Conservation (phyloP, 1,139 yeast genomes). For the Candida sanyaensis region DNA sequence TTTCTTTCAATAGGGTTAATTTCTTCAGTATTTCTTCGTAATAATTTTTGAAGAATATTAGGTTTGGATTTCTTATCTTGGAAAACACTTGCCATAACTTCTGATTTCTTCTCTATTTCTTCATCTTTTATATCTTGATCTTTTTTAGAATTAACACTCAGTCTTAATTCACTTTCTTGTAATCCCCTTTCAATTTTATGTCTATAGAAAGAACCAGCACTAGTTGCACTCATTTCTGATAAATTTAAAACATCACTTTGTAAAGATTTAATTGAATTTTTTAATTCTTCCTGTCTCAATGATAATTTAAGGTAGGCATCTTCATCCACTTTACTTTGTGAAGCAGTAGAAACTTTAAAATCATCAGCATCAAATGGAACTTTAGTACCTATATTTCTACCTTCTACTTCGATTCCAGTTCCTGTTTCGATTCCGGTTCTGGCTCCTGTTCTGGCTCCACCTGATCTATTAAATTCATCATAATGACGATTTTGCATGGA, state of each 20-base stretch:
- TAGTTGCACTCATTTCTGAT: conserved; percentile 80
- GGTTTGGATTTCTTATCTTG: conserved; percentile 49
- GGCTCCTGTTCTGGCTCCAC: no score
- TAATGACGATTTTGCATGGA: conserved; percentile 10
- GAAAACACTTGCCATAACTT: conserved; percentile 42
- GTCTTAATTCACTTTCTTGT: conserved; percentile 23
- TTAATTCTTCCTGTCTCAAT: conserved; percentile 40
- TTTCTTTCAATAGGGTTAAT: conserved; percentile 37
- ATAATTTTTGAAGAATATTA: conserved; percentile 56
- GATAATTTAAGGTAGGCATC: conserved; percentile 31
- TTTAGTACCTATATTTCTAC: conserved; percentile 7
- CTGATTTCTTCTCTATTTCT: conserved; percentile 6
- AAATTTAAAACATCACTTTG: conserved; percentile 52
- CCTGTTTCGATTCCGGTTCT: no score
- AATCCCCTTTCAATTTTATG: conserved; percentile 58
- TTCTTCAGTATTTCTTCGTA: conserved; percentile 34
- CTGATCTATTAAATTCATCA: conserved; percentile 2
- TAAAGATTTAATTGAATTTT: conserved; percentile 43
- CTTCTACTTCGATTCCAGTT: no score
- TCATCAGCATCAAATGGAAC: conserved; percentile 45
- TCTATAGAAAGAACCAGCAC: conserved; percentile 82
- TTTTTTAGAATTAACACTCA: conserved; percentile 19
- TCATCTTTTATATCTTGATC: conserved; percentile 4
- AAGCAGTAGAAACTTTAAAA: conserved; percentile 31
- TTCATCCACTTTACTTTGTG: conserved; percentile 24